Evolutionary conservation across 441 rosid species (phyloP).

Genomic region (Erysimum cheiri): DNA sequence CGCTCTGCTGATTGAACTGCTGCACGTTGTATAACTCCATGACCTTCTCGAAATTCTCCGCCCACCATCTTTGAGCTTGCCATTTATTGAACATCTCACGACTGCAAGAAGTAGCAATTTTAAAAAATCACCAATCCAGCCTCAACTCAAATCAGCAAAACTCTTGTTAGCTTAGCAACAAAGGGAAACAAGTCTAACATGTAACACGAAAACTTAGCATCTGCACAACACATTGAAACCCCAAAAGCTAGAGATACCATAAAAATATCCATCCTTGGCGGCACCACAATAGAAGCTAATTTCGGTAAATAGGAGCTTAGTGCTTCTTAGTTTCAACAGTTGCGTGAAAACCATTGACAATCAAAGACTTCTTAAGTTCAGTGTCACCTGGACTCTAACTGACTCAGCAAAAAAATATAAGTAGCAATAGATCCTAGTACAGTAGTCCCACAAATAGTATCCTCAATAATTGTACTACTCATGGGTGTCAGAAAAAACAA

Average conservation of each 20-base stretch:
- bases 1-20: conserved; percentile 65
- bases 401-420: neutral
- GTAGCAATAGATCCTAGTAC: neutral
- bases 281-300: neutral
- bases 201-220: neutral
- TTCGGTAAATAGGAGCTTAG: neutral
- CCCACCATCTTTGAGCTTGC: conserved; percentile 99
- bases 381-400: neutral
- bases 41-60: conserved; percentile 86
- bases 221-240: neutral
- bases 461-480: neutral
- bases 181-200: neutral
- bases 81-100: conserved; percentile 95
- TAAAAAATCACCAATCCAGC: neutral
- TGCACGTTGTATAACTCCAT: conserved; percentile 94
- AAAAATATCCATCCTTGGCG: neutral
- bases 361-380: neutral
- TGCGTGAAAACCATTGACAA: conserved; percentile 6
- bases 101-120: conserved; percentile 51
- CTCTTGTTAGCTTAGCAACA: neutral
- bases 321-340: conserved; percentile 5
- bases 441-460: neutral
- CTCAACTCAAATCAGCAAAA: neutral
- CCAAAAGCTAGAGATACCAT: neutral
- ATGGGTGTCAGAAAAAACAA: conserved; percentile 11